phyloP scores from a whole-genome alignment of 1,284 basidiomycete genomes.

The Cutaneotrichosporon mucoides region DNA sequence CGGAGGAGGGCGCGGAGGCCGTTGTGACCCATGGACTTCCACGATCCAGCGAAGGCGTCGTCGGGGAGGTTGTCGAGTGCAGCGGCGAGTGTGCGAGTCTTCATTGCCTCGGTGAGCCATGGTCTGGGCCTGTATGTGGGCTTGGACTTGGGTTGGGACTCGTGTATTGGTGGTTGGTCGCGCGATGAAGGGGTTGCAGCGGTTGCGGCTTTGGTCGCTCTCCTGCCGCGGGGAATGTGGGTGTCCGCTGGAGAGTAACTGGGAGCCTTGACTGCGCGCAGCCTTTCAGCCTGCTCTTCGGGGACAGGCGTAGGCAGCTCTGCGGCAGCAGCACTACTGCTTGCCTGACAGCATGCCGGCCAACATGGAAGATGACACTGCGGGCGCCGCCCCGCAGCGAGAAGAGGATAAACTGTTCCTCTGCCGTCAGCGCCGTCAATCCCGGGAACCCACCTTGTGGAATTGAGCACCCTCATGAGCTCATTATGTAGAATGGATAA shows the following conservation, averaged over 20 bases:
- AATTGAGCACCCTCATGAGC: neutral
- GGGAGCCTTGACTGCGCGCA: no score
- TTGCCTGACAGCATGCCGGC: constrained; percentile 2
- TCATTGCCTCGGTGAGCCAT: neutral
- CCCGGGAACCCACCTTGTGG: neutral
- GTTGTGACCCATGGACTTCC: neutral
- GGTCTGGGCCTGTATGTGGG: no score
- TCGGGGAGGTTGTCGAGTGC: neutral
- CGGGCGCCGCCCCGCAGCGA: neutral
- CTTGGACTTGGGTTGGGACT: neutral
- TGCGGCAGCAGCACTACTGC: neutral
- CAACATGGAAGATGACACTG: constrained; percentile 4
- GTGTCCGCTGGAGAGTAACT: no score
- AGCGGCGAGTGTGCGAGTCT: neutral
- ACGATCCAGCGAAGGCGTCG: neutral
- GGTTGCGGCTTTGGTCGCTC: no score
- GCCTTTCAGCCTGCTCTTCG: neutral
- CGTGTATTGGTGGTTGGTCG: no score
- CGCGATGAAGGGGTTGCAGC: neutral
- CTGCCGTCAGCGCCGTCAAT: neutral
- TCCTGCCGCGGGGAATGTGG: no score
- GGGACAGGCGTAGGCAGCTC: neutral
- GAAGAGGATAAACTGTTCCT: neutral
- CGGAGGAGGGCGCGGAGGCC: neutral
- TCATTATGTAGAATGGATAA: neutral